phyloP scores from a whole-genome alignment of 768 basidiomycete genomes.

The Inosperma sp. region DNA sequence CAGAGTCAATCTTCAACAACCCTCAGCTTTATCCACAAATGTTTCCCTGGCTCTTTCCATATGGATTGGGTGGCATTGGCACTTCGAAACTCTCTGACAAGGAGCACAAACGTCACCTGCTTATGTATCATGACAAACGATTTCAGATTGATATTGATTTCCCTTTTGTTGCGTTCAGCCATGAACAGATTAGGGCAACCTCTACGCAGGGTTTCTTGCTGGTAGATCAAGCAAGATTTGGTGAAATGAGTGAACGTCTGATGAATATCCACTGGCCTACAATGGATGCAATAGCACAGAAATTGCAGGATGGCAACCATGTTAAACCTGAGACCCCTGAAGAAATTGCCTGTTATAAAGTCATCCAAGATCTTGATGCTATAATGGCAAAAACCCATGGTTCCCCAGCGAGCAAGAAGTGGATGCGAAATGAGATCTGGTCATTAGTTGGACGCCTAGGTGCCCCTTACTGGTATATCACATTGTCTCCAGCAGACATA shows the following conservation, averaged over 20 bases:
- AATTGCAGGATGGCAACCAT: slow-evolving; percentile 19
- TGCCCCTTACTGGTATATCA: no score
- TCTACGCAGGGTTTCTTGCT: slow-evolving; percentile 22
- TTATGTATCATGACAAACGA: slow-evolving; percentile 20
- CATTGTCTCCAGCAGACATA: no score
- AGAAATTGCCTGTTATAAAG: slow-evolving; percentile 30
- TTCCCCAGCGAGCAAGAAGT: no score
- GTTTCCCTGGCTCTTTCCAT: slow-evolving; percentile 23
- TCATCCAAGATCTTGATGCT: slow-evolving; percentile 31
- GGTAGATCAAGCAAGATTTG: slow-evolving; percentile 23
- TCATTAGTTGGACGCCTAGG: slow-evolving; percentile 18
- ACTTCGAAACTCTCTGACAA: slow-evolving; percentile 8
- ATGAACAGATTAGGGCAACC: no score
- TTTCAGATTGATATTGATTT: slow-evolving; percentile 22
- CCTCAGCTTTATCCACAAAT: no score
- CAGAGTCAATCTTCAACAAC: slow-evolving; percentile 28
- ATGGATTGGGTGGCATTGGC: slow-evolving; percentile 1
- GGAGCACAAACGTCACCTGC: no score
- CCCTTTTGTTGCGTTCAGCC: no score
- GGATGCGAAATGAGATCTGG: slow-evolving; percentile 29
- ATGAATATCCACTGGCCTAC: slow-evolving; percentile 18
- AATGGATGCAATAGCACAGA: slow-evolving; percentile 14
- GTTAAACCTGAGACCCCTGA: slow-evolving; percentile 19
- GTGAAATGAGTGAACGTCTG: no score
- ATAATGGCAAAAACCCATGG: slow-evolving; percentile 27